Base-by-base conservation (phyloP, 306 rosid species). In the Lathyrus sativus region DNA sequence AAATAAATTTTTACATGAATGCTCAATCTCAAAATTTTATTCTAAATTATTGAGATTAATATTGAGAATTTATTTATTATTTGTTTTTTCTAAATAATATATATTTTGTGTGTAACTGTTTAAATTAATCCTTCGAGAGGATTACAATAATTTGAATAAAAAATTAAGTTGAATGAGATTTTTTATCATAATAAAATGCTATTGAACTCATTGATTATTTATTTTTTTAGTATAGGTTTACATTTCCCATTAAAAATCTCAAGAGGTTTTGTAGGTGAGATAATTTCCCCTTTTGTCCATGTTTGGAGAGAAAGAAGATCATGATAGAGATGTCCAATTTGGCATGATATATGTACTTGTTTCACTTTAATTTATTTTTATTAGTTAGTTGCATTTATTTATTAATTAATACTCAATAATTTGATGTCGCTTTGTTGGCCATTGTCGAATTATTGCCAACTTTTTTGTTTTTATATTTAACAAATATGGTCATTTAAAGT, bases 251-350 rank as follows among this genome's bases (percentile, higher is more conserved):
- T 35, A 35, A 7, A 35, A 7, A 7, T 7, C 9, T 35, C 9
- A 35, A 35, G 39, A 35, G 39, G 2, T 6, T 46, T 46, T 14
- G 1, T 4, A 12, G 18, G 26, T 41, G 19, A 35, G 69, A 44
- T 39, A 56, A 29, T 2, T 35, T 35, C 13, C 55, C 7, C 5
- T 28, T 63, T 68, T 77, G 71, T 57, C 46, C 13, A 48, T 57
- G 62, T 72, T 71, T 63, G 73, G 67, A 51, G 9, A 75, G 41
- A 71, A 81, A 79, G 79, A 74, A 60, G 77, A 74, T 54, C 6
- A 61, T 53, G 80, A 76, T 63, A 44, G 54, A 51, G 69, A 62
- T 54, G 24, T 56, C 75, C 71, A 55, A 76, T 76, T 61, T 39
- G 80, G 67, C 43, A 29, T 55, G 49, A 61, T 9, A 43, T 35